These are phyloP conservation scores for Malus asiatica DNA, from an alignment of 306 rosid genomes.

Conservation along the genomic window DNA sequence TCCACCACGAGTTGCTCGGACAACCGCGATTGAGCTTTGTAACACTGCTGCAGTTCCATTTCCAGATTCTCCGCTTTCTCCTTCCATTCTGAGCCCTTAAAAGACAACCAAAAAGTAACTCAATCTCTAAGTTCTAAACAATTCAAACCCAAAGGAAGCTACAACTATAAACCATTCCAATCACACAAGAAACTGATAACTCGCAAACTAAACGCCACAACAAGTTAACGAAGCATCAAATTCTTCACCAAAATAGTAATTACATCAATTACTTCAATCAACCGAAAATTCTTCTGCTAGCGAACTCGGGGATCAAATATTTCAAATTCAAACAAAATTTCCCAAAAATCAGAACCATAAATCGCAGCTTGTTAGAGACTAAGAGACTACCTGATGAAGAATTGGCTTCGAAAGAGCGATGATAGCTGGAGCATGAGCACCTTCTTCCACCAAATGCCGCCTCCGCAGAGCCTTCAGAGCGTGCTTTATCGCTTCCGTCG, in stretches of 20 bases:
- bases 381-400: conserved; percentile 45
- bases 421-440: conserved; percentile 85
- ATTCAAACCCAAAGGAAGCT: background rate
- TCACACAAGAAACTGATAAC: background rate
- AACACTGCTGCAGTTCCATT: conserved; percentile 89
- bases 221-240: background rate
- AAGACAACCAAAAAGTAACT: conserved; percentile 2
- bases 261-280: background rate
- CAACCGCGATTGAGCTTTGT: conserved; percentile 86
- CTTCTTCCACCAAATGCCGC: conserved; percentile 94
- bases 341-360: conserved; percentile 4
- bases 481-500: conserved; percentile 59
- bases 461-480: conserved; percentile 74
- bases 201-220: background rate
- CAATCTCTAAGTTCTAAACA: conserved; percentile 6
- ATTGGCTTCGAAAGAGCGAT: conserved; percentile 72
- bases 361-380: background rate
- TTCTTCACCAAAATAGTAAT: background rate
- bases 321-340: background rate
- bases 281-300: background rate
- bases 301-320: background rate
- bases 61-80: conserved; percentile 81
- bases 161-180: background rate
- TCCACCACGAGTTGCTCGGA: conserved; percentile 96
- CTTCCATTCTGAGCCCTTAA: conserved; percentile 95